Evolutionary conservation across 176 grass and related monocot genomes (phyloP), one percentile per base, ranked within the genome.

Genomic region (Raddia distichophylla): DNA sequence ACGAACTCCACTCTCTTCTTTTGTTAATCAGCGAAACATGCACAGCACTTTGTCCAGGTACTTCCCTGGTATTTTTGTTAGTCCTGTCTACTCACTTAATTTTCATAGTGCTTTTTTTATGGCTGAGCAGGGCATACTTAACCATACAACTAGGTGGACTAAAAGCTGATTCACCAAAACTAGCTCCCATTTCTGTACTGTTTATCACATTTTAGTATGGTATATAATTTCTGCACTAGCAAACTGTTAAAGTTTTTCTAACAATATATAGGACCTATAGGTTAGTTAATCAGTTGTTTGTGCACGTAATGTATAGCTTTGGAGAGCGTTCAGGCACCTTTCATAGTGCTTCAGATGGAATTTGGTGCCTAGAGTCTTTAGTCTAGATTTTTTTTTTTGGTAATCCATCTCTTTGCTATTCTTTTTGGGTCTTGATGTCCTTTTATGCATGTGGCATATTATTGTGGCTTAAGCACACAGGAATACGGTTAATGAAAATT

Each of bases 41-140:
- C 90, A 92, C 45, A 82, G 19, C 76, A 72, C 85, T 67, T 83
- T 97, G 79, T 84, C 94, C 73, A 91, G 94, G 94, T 97, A 85
- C 55, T 45, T 84, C 5, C 64, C 3, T 0, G 3, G 40, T 60
- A 67, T 58, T 85, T 16, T 8, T 74, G 11, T 74, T 66, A 84
- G n/a, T 81, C 42, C 82, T 60, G 60, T 45, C 52, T 67, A 5
- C 49, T 75, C 50, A 33, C 72, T 56, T 8, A 37, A 42, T 43
- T 77, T 37, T 33, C 7, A 48, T 67, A 32, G 15, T 67, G 8
- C 27, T 59, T 66, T 83, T 75, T 56, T 85, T 14, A 80, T 61
- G 10, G 5, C 34, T 53, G 58, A 20, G 62, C 65, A 44, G 15
- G 37, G 77, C 50, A 75, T 75, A 76, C 32, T 82, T 78, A 10